These are phyloP conservation scores for Jacaranda mimosifolia DNA, from an alignment of 257 asterid genomes.

Conservation along the genomic window DNA sequence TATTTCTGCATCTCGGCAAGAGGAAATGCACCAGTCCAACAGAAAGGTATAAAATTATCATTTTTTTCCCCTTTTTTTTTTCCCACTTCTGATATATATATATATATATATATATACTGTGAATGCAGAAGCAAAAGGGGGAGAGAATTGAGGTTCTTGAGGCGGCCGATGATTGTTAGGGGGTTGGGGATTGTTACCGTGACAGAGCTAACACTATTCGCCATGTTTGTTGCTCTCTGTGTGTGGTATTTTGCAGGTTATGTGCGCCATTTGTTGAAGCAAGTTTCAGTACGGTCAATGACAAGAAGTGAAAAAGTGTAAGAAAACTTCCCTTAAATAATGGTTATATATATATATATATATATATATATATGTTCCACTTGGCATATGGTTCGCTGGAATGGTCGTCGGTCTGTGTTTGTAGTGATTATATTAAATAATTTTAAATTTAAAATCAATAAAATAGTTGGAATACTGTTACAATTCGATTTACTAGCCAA, in stretches of 20 bases:
- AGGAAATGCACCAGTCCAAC: constrained; percentile 11
- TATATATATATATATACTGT: background rate
- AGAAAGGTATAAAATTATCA: constrained; percentile 31
- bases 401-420: too few relatives aligned
- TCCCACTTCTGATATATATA: background rate
- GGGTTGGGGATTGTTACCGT: constrained; percentile 68
- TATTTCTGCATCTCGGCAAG: constrained; percentile 68
- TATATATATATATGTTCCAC: too few relatives aligned
- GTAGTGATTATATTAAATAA: too few relatives aligned
- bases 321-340: constrained; percentile 1
- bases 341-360: too few relatives aligned
- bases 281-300: constrained; percentile 48
- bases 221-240: constrained; percentile 68
- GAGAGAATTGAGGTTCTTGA: constrained; percentile 46
- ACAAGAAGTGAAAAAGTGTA: constrained; percentile 62
- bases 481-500: too few relatives aligned
- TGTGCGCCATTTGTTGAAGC: constrained; percentile 64
- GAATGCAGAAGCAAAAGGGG: constrained; percentile 38
- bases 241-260: constrained; percentile 76
- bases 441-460: too few relatives aligned
- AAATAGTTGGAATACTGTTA: too few relatives aligned
- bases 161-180: constrained; percentile 67
- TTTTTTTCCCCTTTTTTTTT: background rate
- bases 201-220: constrained; percentile 63
- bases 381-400: too few relatives aligned